Base-by-base conservation (phyloP, 306 rosid species). In the Cucurbita maxima region DNA sequence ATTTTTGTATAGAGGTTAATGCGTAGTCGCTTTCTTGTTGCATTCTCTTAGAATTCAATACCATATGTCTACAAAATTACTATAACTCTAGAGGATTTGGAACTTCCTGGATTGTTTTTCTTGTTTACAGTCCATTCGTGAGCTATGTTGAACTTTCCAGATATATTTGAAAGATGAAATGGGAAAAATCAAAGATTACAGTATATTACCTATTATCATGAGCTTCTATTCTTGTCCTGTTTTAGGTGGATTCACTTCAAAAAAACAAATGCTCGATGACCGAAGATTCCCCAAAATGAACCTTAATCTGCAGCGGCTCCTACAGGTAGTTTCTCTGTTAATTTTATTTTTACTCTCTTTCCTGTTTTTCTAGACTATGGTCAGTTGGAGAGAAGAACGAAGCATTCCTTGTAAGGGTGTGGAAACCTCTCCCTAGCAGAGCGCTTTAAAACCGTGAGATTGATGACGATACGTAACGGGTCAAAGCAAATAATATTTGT, bases 231-330 rank as follows among this genome's bases (percentile, higher is more conserved):
- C 44, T 74, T 30, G 34, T 30, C 16, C 70, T 59, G 70, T 10
- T 69, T 78, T 84, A 91, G 97, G 97, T 78, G 96, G 96, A 76
- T 84, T 85, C 81, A 85, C 86, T 71, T 80, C 89, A 84, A 91
- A 91, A 87, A 94, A 94, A 81, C 89, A 91, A 87, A 91, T 94
- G 99, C 84, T 94, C 47, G 99, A 94, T 82, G 99, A 94, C 57
- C 85, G 99, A 86, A 86, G 92, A 91, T 94, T 94, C 78, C 96
- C 99, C 59, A 94, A 94, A 79, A 84, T 94, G 83, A 94, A 94
- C 84, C 87, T 91, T 79, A 79, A 94, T 77, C 84, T 94, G 86
- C 97, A 91, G 90, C 92, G 99, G 43, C 95, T 94, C 70, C 80
- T 94, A 75, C 99, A 94, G 97, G 97, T 94, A 79, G 52, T 72